phyloP scores from a whole-genome alignment of 164 flowering plant genomes.

The Pachysandra terminalis region DNA sequence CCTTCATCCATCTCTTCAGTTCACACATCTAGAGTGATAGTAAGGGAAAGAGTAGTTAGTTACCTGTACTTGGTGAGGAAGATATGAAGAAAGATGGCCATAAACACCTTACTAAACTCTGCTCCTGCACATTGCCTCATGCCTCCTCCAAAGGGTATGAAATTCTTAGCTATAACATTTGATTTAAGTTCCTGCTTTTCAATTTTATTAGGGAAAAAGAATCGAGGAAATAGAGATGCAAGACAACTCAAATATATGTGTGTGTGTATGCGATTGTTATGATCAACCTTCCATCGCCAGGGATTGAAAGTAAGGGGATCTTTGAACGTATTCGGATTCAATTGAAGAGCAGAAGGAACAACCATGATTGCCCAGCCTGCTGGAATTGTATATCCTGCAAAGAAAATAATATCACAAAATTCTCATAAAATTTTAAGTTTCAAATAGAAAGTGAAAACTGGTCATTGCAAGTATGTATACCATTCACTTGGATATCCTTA shows the following conservation, averaged over 20 bases:
- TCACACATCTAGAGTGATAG: too few relatives aligned
- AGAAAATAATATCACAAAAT: background rate
- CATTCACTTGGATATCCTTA: conserved; percentile 38
- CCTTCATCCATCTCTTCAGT: too few relatives aligned
- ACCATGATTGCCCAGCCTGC: conserved; percentile 39
- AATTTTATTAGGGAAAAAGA: background rate
- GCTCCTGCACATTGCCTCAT: conserved; percentile 41
- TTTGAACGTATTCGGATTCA: conserved; percentile 22
- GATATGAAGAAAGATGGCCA: conserved; percentile 34
- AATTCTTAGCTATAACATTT: conserved; percentile 22
- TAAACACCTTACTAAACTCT: conserved; percentile 27
- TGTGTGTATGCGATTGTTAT: too few relatives aligned
- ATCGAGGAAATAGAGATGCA: background rate
- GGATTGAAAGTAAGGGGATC: conserved; percentile 43
- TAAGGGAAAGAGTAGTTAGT: background rate
- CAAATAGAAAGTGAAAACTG: background rate
- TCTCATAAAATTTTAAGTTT: background rate
- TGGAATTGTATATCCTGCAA: conserved; percentile 45
- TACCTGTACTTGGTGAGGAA: conserved; percentile 37
- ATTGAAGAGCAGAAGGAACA: conserved; percentile 25
- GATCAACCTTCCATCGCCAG: conserved; percentile 43
- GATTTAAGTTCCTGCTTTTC: conserved; percentile 21
- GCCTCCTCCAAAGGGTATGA: conserved; percentile 46
- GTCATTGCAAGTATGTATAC: conserved; percentile 14
- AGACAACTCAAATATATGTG: too few relatives aligned